Percentiles rank a stretch among this genome's conserved stretches.
Evolutionary conservation across 148 eudicot species (phyloP).

Genomic region (Camellia japonica): DNA sequence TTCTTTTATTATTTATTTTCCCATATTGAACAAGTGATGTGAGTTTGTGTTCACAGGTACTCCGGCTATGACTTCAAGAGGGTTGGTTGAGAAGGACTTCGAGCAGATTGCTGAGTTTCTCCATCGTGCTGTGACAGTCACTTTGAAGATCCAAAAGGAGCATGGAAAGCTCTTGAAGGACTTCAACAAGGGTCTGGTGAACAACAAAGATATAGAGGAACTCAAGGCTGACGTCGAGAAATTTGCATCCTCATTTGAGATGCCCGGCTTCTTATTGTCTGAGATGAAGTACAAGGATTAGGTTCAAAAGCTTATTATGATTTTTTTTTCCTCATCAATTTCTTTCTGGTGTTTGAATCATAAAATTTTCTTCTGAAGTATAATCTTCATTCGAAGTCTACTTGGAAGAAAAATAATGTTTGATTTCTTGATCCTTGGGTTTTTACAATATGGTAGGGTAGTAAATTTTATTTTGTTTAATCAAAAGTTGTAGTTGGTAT

Average conservation of each 20-base stretch:
- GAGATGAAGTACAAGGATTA: constrained; percentile 92
- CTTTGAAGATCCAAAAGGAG: constrained; percentile 85
- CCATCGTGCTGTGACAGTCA: constrained; percentile 75
- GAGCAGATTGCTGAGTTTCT: constrained; percentile 99
- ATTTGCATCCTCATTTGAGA: constrained; percentile 77
- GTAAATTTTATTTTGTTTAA: neutral
- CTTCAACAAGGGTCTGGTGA: constrained; percentile 94
- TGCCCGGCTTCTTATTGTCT: constrained; percentile 87
- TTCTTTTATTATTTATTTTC: neutral
- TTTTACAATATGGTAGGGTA: neutral
- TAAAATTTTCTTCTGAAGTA: neutral
- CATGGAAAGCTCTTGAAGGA: constrained; percentile 91
- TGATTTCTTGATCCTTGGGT: neutral
- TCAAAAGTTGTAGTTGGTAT: neutral
- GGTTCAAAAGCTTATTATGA: neutral
- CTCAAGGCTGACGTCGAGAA: constrained; percentile 94
- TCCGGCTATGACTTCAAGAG: constrained; percentile 99
- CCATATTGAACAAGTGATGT: neutral
- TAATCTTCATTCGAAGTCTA: neutral
- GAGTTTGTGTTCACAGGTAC: constrained; percentile 51
- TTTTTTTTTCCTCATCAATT: neutral
- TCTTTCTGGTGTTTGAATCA: constrained; percentile 5
- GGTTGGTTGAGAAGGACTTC: constrained; percentile 90
- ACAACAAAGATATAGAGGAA: constrained; percentile 85
- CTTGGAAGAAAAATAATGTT: constrained; percentile 5